Evolutionary conservation across 2,329 filamentous ascomycete genomes (phyloP).

Genomic region (Fusarium papillatum): DNA sequence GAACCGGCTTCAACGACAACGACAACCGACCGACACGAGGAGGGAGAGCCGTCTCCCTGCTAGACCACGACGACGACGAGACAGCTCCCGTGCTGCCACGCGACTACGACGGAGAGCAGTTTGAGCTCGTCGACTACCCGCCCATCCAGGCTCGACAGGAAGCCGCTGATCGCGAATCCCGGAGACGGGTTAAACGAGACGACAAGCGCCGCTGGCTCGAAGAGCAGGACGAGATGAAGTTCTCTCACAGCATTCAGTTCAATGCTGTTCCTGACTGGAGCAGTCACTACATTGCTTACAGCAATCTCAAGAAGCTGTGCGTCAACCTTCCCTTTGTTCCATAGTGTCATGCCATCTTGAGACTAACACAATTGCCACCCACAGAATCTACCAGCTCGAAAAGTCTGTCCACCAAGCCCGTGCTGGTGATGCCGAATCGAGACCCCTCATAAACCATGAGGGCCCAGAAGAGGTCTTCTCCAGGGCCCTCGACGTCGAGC

Average conservation of each 20-base stretch:
- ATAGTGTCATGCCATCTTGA: background rate
- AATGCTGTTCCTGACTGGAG: conserved; percentile 99
- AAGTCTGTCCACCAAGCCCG: conserved; percentile 79
- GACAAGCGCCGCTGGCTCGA: conserved; percentile 80
- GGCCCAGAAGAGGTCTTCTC: conserved; percentile 88
- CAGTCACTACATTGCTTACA: conserved; percentile 97
- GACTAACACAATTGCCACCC: conserved; percentile 24
- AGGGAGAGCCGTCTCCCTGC: conserved; percentile 48
- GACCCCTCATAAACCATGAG: conserved; percentile 81
- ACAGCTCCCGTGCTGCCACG: background rate
- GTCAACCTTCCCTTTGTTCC: conserved; percentile 50
- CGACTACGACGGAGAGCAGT: conserved; percentile 40
- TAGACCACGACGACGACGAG: conserved; percentile 12
- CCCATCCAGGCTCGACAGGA: conserved; percentile 47
- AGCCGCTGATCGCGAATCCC: conserved; percentile 49
- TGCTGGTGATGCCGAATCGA: conserved; percentile 82
- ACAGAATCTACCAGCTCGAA: conserved; percentile 96
- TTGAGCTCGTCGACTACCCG: conserved; percentile 59
- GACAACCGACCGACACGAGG: conserved; percentile 48
- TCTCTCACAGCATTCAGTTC: conserved; percentile 99
- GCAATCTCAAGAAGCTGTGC: conserved; percentile 98
- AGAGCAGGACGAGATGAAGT: conserved; percentile 94
- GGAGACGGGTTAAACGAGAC: conserved; percentile 60
- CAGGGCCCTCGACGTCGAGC: conserved; percentile 85
- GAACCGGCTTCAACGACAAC: conserved; percentile 34